Evolutionary conservation across 257 asterid genomes (phyloP).

Genomic region (Apocynum venetum): DNA sequence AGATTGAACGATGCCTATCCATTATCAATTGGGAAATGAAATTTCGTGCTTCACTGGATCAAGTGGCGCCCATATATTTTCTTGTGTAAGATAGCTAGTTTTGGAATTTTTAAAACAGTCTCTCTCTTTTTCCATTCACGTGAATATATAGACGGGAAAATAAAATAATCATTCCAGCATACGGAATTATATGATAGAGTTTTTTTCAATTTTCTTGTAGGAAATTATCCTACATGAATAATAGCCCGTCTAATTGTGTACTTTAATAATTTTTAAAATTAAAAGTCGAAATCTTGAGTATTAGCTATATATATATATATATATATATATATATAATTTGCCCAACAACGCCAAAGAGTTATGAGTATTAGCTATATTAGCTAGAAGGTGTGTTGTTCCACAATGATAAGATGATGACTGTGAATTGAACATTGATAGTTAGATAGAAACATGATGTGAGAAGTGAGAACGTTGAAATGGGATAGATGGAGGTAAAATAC

Average conservation of each 20-base stretch:
- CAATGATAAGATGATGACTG: neutral
- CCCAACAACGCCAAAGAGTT: too few relatives aligned
- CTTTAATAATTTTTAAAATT: neutral
- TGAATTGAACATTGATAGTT: neutral
- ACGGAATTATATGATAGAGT: too few relatives aligned
- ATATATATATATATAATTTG: too few relatives aligned
- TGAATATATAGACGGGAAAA: too few relatives aligned
- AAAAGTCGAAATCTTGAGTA: neutral
- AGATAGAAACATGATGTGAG: slow-evolving; percentile 6
- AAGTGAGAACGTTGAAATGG: neutral
- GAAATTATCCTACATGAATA: neutral
- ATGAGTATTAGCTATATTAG: neutral
- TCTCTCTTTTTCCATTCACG: too few relatives aligned
- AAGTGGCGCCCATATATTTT: neutral
- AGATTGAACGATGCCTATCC: neutral
- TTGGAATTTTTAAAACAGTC: neutral
- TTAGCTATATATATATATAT: too few relatives aligned
- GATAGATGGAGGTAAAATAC: neutral
- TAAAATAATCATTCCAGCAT: too few relatives aligned
- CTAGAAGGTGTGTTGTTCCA: neutral
- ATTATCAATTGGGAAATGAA: neutral
- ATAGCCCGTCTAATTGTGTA: too few relatives aligned
- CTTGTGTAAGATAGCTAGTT: neutral
- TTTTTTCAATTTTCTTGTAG: neutral
- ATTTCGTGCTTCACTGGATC: too few relatives aligned